Evolutionary conservation across 2,329 filamentous ascomycete species (phyloP), one percentile per base, ranked within the genome.

Genomic region (Zalaria obscura): DNA sequence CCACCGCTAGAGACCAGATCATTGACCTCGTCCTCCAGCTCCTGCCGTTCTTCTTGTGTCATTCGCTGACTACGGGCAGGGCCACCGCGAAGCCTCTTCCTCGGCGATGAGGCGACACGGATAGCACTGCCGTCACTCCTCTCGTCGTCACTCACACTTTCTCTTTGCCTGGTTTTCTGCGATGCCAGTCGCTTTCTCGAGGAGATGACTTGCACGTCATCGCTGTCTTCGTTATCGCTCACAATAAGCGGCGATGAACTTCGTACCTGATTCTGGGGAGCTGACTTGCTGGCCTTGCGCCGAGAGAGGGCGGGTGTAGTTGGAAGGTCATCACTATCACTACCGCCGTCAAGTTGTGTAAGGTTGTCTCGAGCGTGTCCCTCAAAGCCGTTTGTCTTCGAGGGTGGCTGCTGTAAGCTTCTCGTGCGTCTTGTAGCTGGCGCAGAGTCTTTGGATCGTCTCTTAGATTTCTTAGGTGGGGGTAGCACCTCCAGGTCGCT

Each of bases 21-120:
- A 4, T 66, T 60, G 3, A 70, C 51, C 34, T 70, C 67, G 39
- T 68, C 64, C 32, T 62, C 55, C 7, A 70, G 49, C 37, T 69
- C 65, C 7, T 65, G 61, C 37, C 56, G 48, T 37, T 63, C 60
- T 38, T 58, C 54, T 35, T 55, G 48, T 0, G 51, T 52, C 4
- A 55, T 39, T 3, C 32, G 37, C 35, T 41, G 41, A 29, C 44
- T 28, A 7, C 29, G 29, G n/a, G 7, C 29, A 38, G 38, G 36
- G 18, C 26, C 38, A 25, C 42, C 10, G 5, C 42, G 38, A 4
- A 44, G 32, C 10, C 39, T 32, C 18, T 44, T 44, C 27, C 42
- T 41, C 26, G 8, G 9, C 9, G 26, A 29, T 18, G 10, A 27
- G 10, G 7, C 18, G 18, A 18, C 18, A 18, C 18, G 18, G 18